These are phyloP conservation scores for Vicia faba DNA, from an alignment of 306 rosid genomes.

Conservation along the genomic window DNA sequence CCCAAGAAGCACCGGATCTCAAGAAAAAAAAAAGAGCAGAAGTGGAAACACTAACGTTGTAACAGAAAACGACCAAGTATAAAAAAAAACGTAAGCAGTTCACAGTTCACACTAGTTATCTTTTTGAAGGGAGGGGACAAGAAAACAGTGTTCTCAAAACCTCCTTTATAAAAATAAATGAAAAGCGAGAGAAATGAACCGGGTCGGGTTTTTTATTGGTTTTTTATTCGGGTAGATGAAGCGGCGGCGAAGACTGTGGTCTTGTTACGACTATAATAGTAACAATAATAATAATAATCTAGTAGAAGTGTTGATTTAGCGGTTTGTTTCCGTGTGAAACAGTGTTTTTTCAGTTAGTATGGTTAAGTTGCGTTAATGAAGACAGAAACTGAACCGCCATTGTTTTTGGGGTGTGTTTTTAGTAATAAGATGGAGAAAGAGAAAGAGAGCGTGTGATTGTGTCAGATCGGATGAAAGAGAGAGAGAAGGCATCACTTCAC, in stretches of 20 bases:
- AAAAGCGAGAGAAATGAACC: neutral
- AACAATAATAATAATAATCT: neutral
- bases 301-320: constrained; percentile 32
- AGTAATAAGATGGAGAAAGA: constrained; percentile 3
- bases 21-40: constrained; percentile 21
- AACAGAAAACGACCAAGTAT: constrained; percentile 40
- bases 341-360: neutral
- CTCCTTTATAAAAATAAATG: neutral
- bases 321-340: neutral
- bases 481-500: constrained; percentile 21
- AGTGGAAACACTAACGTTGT: constrained; percentile 26
- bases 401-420: constrained; percentile 58
- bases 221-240: neutral
- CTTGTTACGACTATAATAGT: constrained; percentile 10
- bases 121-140: constrained; percentile 36
- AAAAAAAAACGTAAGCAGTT: constrained; percentile 17
- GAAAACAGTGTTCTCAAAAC: constrained; percentile 26
- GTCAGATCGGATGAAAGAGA: constrained; percentile 48
- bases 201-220: constrained; percentile 32
- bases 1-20: constrained; percentile 65
- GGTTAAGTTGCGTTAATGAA: constrained; percentile 55
- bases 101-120: neutral
- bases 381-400: constrained; percentile 59
- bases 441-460: constrained; percentile 33
- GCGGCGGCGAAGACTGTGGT: constrained; percentile 25